These are phyloP conservation scores for Omphalea diandra DNA, from an alignment of 441 rosid species.

Conservation along the genomic window DNA sequence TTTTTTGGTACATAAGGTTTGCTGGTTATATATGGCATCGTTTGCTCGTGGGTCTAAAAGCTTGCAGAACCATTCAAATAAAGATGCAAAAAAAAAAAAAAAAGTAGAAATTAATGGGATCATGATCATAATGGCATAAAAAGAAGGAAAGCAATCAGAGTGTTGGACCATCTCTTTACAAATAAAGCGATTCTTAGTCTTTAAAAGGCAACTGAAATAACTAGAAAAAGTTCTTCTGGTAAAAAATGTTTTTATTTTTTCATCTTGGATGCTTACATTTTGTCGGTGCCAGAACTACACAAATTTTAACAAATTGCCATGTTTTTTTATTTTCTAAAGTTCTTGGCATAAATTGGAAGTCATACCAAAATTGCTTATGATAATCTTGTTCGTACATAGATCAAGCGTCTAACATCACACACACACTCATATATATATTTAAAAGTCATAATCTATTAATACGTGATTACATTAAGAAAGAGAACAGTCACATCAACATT, in stretches of 20 bases:
- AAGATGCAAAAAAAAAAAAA: no score
- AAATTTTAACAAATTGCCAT: neutral
- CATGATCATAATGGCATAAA: slow-evolving; percentile 13
- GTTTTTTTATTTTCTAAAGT: neutral
- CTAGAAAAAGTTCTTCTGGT: neutral
- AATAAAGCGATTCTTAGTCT: slow-evolving; percentile 9
- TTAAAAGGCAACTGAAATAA: neutral
- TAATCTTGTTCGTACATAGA: slow-evolving; percentile 4
- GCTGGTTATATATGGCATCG: no score
- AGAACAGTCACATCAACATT: no score
- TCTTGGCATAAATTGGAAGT: neutral
- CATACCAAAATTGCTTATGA: slow-evolving; percentile 8
- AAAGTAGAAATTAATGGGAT: slow-evolving; percentile 13
- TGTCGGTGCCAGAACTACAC: neutral
- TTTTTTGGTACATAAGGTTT: no score
- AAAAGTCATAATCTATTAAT: no score
- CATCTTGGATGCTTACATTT: slow-evolving; percentile 6
- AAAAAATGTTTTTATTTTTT: neutral
- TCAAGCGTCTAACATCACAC: slow-evolving; percentile 12
- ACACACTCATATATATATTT: no score
- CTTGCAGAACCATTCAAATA: no score
- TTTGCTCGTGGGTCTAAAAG: no score
- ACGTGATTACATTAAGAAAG: no score
- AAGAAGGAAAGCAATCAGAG: slow-evolving; percentile 3
- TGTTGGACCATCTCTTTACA: slow-evolving; percentile 18